phyloP scores from a whole-genome alignment of 768 basidiomycete species.

The Agrocybe chaxingu region DNA sequence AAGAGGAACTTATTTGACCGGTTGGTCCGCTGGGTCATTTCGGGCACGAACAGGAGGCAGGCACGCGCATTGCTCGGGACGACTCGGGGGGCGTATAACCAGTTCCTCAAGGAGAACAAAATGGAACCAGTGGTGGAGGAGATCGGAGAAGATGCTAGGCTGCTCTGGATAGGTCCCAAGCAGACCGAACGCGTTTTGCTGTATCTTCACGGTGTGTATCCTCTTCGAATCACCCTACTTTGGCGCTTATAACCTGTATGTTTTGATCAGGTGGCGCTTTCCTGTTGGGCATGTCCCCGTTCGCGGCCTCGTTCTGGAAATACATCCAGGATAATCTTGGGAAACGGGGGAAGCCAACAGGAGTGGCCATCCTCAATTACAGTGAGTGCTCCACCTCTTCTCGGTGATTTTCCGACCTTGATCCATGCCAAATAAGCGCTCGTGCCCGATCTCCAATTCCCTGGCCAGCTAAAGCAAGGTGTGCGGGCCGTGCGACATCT shows the following conservation, averaged over 20 bases:
- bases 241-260: neutral
- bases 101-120: constrained; percentile 14
- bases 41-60: constrained; percentile 10
- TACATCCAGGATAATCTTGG: constrained; percentile 17
- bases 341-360: constrained; percentile 9
- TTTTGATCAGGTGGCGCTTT: constrained; percentile 14
- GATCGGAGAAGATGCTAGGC: constrained; percentile 9
- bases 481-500: constrained; percentile 28
- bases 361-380: constrained; percentile 18
- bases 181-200: constrained; percentile 12
- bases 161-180: constrained; percentile 15
- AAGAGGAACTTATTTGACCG: constrained; percentile 10
- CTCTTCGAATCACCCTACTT: no score
- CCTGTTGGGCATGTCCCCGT: constrained; percentile 11
- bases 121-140: constrained; percentile 18
- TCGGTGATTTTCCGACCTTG: no score
- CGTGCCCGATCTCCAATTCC: constrained; percentile 30
- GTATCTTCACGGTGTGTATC: constrained; percentile 13
- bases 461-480: constrained; percentile 29
- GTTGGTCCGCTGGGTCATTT: constrained; percentile 1
- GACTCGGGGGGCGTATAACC: constrained; percentile 14
- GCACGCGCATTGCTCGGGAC: constrained; percentile 14
- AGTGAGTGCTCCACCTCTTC: constrained; percentile 1
- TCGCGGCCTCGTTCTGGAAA: constrained; percentile 17
- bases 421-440: constrained; percentile 17